These are phyloP conservation scores for Biscutella laevigata DNA, from an alignment of 441 rosid species.

Conservation along the genomic window DNA sequence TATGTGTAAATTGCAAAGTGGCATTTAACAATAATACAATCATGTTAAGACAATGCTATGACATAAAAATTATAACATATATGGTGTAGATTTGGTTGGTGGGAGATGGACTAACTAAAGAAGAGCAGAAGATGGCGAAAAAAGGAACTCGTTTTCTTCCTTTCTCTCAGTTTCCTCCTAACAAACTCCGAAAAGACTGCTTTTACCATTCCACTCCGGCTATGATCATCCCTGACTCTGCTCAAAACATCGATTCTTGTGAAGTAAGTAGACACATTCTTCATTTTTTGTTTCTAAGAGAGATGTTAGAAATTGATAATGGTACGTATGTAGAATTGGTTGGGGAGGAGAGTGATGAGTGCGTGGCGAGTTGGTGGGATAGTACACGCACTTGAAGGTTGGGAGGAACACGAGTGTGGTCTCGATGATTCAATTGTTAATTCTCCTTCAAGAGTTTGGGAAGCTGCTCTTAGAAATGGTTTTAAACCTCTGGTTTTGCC, in stretches of 20 bases:
- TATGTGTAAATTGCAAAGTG: slow-evolving; percentile 9
- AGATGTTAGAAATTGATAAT: too few species aligned
- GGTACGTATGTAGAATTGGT: slow-evolving; percentile 25
- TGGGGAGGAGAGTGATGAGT: slow-evolving; percentile 36
- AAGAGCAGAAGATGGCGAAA: slow-evolving; percentile 40
- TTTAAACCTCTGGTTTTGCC: slow-evolving; percentile 23
- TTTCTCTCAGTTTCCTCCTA: slow-evolving; percentile 43
- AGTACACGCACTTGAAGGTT: slow-evolving; percentile 32
- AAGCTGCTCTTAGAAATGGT: slow-evolving; percentile 30
- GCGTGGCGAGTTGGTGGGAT: slow-evolving; percentile 34
- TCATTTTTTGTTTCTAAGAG: not conserved
- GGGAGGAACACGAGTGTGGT: slow-evolving; percentile 36
- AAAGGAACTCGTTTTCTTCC: slow-evolving; percentile 46
- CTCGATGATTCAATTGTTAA: not conserved
- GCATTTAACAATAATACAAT: not conserved
- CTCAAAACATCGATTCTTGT: slow-evolving; percentile 43
- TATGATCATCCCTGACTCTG: slow-evolving; percentile 37
- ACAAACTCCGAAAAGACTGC: slow-evolving; percentile 33
- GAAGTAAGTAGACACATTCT: slow-evolving; percentile 29
- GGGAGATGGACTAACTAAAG: slow-evolving; percentile 40
- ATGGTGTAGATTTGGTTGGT: slow-evolving; percentile 50
- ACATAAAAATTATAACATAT: not conserved
- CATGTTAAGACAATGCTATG: too few species aligned
- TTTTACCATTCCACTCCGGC: slow-evolving; percentile 44
- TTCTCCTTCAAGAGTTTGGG: slow-evolving; percentile 21